phyloP scores from a whole-genome alignment of 73 alveolate species.

The Paraurostyla sp. region DNA sequence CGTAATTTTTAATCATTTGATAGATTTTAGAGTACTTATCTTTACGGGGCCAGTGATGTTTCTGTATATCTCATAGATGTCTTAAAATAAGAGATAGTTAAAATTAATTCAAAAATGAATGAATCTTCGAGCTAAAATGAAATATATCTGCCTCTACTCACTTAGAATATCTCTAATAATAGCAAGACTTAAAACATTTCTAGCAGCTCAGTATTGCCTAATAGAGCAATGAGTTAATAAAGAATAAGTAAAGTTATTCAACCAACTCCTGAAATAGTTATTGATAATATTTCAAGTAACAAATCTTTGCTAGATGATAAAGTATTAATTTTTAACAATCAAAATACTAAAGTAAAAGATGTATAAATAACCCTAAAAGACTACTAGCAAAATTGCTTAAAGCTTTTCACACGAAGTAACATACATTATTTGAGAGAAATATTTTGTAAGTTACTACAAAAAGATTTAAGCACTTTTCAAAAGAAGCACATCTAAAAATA shows the following conservation, averaged over 20 bases:
- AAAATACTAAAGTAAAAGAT: not conserved
- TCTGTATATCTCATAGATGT: not conserved
- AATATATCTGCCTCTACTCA: too few relatives aligned
- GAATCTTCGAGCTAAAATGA: too few relatives aligned
- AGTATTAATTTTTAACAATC: not conserved
- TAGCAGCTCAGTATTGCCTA: not conserved
- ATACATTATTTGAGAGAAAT: not conserved
- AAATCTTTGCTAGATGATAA: constrained; percentile 1
- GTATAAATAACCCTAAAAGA: not conserved
- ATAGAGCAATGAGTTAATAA: not conserved
- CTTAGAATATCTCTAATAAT: too few relatives aligned
- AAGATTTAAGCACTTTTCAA: not conserved
- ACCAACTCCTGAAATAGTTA: too few relatives aligned
- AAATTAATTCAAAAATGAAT: too few relatives aligned
- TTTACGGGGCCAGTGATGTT: not conserved
- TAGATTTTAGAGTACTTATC: not conserved
- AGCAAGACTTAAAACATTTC: not conserved
- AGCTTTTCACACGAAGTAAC: not conserved
- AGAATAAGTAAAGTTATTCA: not conserved
- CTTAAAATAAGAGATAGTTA: too few relatives aligned
- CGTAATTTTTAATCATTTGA: not conserved
- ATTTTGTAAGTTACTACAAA: not conserved
- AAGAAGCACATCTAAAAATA: too few relatives aligned
- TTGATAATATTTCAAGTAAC: too few relatives aligned
- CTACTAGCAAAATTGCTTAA: not conserved